A percentile compares a stretch with the other conserved stretches of the same genome.
These are phyloP conservation scores for Colletotrichum sp. DNA, from an alignment of 2,329 filamentous ascomycete species.

Conservation along the genomic window DNA sequence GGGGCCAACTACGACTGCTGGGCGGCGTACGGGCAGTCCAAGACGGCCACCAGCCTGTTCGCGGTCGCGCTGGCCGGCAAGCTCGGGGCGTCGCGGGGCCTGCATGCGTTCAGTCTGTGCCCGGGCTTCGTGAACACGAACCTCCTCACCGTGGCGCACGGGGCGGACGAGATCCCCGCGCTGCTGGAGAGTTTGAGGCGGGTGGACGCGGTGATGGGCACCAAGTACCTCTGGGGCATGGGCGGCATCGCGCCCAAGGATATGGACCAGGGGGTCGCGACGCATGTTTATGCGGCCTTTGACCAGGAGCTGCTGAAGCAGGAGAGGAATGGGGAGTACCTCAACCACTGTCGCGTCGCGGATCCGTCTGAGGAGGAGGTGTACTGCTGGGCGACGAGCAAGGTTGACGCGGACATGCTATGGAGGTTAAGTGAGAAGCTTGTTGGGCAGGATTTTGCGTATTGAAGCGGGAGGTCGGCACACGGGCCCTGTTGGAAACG, in stretches of 20 bases:
- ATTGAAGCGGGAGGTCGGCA: not conserved
- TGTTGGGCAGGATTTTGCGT: conserved; percentile 15
- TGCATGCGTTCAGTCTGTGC: conserved; percentile 49
- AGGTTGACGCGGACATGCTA: conserved; percentile 12
- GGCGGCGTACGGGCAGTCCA: conserved; percentile 29
- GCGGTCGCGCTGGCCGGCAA: conserved; percentile 5
- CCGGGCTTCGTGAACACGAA: conserved; percentile 59
- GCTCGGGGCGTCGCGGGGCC: conserved; percentile 30
- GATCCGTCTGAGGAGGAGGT: conserved; percentile 18
- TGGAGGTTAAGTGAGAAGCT: conserved; percentile 21
- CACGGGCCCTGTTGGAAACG: not conserved
- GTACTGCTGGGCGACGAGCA: conserved; percentile 3
- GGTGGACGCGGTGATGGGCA: conserved; percentile 1
- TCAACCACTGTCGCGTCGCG: conserved; percentile 2
- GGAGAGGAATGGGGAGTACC: conserved; percentile 5
- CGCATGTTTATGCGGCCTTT: conserved; percentile 16
- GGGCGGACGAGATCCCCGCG: not conserved
- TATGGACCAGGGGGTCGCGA: conserved; percentile 7
- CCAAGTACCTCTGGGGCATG: conserved; percentile 1
- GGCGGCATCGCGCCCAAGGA: not conserved
- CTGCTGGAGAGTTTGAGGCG: not conserved
- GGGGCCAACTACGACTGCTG: conserved; percentile 25
- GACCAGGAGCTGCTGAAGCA: not conserved
- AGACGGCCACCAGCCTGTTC: conserved; percentile 30
- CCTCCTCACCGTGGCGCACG: not conserved